These are phyloP conservation scores for Shiraia sp. DNA, from an alignment of 2,329 filamentous ascomycete species.

Conservation along the genomic window DNA sequence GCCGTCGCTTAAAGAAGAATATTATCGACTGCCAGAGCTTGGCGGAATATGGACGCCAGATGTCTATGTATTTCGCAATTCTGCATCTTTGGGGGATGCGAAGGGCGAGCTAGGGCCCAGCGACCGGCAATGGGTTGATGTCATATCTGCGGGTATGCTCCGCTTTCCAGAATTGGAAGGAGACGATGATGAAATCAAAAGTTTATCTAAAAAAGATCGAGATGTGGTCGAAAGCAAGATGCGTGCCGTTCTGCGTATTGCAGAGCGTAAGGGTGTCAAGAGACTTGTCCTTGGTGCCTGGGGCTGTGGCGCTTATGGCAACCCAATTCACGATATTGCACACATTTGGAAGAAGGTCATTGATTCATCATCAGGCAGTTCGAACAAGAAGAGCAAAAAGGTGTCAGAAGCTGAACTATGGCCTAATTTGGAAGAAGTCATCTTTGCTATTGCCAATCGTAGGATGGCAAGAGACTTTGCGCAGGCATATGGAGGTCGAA, in stretches of 20 bases:
- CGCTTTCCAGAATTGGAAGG: conserved; percentile 57
- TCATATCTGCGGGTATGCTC: conserved; percentile 62
- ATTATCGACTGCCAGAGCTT: conserved; percentile 63
- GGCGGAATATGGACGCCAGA: conserved; percentile 62
- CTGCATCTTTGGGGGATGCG: conserved; percentile 27
- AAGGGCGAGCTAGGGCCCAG: conserved; percentile 48
- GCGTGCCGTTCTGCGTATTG: conserved; percentile 59
- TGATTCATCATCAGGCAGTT: background rate
- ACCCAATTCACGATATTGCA: conserved; percentile 63
- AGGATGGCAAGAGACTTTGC: conserved; percentile 59
- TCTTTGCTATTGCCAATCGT: conserved; percentile 62
- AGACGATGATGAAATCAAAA: conserved; percentile 46
- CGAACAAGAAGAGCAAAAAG: conserved; percentile 28
- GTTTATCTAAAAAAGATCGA: conserved; percentile 50
- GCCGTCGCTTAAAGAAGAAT: conserved; percentile 60
- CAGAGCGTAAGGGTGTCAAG: conserved; percentile 48
- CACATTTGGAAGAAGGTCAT: conserved; percentile 55
- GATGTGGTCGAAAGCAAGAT: conserved; percentile 61
- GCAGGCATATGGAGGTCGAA: conserved; percentile 50
- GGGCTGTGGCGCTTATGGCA: conserved; percentile 68
- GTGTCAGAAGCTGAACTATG: conserved; percentile 38
- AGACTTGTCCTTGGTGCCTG: conserved; percentile 65
- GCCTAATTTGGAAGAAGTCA: conserved; percentile 55
- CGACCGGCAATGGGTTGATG: conserved; percentile 64
- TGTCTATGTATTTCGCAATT: conserved; percentile 61